phyloP scores from a whole-genome alignment of 768 basidiomycete species.

The Macrolepiota dolichaula region DNA sequence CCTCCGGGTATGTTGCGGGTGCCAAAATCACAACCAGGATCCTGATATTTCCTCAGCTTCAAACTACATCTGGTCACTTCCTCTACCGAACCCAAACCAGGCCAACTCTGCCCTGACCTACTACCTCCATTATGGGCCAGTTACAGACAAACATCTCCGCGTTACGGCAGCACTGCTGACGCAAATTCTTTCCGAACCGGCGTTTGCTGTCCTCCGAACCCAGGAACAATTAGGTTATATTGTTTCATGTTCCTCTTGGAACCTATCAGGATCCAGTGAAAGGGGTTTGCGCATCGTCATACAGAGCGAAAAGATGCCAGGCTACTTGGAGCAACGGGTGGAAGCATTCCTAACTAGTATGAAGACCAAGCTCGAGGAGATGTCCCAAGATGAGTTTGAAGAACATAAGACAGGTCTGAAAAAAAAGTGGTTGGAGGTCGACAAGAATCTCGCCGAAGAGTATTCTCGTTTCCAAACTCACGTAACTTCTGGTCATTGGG shows the following conservation, averaged over 20 bases:
- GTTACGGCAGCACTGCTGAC: slow-evolving; percentile 68
- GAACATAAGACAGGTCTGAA: slow-evolving; percentile 77
- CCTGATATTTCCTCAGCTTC: slow-evolving; percentile 44
- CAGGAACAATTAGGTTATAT: slow-evolving; percentile 96
- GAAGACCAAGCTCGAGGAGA: slow-evolving; percentile 61
- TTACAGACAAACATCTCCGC: slow-evolving; percentile 59
- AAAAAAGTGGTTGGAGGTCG: slow-evolving; percentile 78
- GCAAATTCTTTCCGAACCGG: slow-evolving; percentile 87
- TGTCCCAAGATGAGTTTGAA: slow-evolving; percentile 70
- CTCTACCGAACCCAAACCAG: slow-evolving; percentile 80
- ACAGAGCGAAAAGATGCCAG: slow-evolving; percentile 82
- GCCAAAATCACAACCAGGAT: neutral
- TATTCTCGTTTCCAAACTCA: slow-evolving; percentile 61
- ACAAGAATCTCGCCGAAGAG: slow-evolving; percentile 90
- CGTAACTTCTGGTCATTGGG: slow-evolving; percentile 76
- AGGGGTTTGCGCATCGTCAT: slow-evolving; percentile 80
- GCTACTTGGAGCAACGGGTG: slow-evolving; percentile 82
- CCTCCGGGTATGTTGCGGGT: slow-evolving; percentile 50
- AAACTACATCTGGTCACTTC: slow-evolving; percentile 62
- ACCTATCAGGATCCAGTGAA: slow-evolving; percentile 60
- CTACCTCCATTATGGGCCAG: slow-evolving; percentile 75
- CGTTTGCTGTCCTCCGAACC: slow-evolving; percentile 88
- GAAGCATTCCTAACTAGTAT: slow-evolving; percentile 83
- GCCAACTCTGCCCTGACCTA: slow-evolving; percentile 86
- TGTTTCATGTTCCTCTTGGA: slow-evolving; percentile 60